Base-by-base conservation (phyloP, 345 rosid species). In the Kernera saxatilis region DNA sequence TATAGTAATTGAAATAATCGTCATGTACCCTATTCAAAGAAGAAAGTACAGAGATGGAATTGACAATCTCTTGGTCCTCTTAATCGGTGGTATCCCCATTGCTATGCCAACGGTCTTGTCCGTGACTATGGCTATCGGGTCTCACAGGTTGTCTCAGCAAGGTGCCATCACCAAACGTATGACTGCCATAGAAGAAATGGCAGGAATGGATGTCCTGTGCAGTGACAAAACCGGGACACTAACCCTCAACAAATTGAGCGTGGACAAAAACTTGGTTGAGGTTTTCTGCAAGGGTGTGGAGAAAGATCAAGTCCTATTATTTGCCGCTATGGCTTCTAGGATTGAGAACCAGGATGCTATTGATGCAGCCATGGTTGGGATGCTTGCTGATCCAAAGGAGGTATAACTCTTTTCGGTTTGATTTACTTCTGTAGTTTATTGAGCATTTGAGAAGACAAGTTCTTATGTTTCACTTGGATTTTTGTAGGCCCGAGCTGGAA, bases 51-150 rank as follows among this genome's bases (percentile, higher is more conserved):
- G 98, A 41, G 85, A 70, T 43, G 93, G 88, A 30, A 82, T 93
- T 15, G 97, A 93, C 70, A 93, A 90, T 46, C 87, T 93, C 66
- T 83, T 88, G 4, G 97, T 90, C 73, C 80, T 93, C 61, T 90
- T 93, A 63, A 93, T 88, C 32, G 98, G 98, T 74, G 98, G 97
- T 76, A 93, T 93, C 80, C 98, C 98, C 36, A 93, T 93, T 67
- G 98, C 98, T 66, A 90, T 93, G 97, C 97, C 97, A 6, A 93
- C 98, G 1, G 98, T 93, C 72, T 93, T 93, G 82, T 93, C 98
- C 26, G 85, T 72, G 41, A 66, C 77, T 52, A 77, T 77, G 81
- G 81, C 81, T 77, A 77, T 77, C 29, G 77, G 77, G 53, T 77
- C 81, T 67, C 81, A 77, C 49, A 77, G 81, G 71, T 27, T 77